Evolutionary conservation across 2,329 filamentous ascomycete species (phyloP).

Genomic region (Cordyceps cateniannulata): DNA sequence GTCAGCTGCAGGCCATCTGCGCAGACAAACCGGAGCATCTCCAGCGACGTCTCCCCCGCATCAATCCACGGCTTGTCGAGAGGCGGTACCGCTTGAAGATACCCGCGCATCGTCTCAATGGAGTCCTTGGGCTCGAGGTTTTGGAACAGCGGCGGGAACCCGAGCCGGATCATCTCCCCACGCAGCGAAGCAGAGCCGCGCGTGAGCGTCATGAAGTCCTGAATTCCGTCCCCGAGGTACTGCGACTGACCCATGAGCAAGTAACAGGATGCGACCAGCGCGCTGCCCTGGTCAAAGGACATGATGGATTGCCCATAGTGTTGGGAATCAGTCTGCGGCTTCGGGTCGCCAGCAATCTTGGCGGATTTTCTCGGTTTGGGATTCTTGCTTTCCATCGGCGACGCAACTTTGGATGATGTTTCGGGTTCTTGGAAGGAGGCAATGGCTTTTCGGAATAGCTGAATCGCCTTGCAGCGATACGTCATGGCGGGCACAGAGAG

Average conservation of each 20-base stretch:
- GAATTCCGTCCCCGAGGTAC: conserved; percentile 1
- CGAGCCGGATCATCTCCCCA: conserved; percentile 1
- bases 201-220: conserved; percentile 6
- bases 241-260: conserved; percentile 4
- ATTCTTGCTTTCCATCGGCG: neutral
- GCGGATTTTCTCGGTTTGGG: neutral
- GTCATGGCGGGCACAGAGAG: conserved; percentile 7
- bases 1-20: neutral
- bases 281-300: conserved; percentile 2
- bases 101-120: conserved; percentile 1
- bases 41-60: neutral
- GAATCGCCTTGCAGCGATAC: conserved; percentile 7
- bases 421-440: neutral
- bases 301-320: conserved; percentile 7
- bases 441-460: conserved; percentile 1
- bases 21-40: neutral
- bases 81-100: neutral
- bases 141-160: neutral
- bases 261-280: conserved; percentile 1
- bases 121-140: conserved; percentile 5
- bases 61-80: neutral
- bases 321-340: neutral
- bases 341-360: conserved; percentile 1
- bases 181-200: neutral
- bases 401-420: neutral